Conservation (phyloP, 2,329 filamentous ascomycete genomes). For the Bipolaris bicolor region DNA sequence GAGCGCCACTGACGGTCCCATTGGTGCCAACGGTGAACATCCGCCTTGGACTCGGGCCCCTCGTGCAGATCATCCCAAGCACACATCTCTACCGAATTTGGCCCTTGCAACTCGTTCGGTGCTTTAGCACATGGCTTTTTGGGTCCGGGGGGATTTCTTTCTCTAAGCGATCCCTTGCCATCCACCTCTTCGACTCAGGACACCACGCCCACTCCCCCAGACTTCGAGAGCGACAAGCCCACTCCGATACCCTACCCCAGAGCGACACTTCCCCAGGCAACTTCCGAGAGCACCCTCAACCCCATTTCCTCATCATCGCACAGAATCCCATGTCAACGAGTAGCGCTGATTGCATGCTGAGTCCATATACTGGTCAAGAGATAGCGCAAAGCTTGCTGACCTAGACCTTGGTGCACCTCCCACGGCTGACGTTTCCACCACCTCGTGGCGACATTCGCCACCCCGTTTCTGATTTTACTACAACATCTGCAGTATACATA, state of each 20-base stretch:
- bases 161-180: conserved; percentile 5
- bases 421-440: conserved; percentile 5
- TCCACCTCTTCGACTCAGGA: conserved; percentile 2
- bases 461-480: conserved; percentile 13
- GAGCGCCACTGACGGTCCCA: conserved; percentile 5
- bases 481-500: neutral
- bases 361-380: neutral
- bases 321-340: conserved; percentile 7
- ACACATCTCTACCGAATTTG: conserved; percentile 7
- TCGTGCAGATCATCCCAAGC: conserved; percentile 11
- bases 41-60: neutral
- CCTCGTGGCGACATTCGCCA: conserved; percentile 6
- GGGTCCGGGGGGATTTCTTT: conserved; percentile 5
- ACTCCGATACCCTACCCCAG: conserved; percentile 9
- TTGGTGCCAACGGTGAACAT: conserved; percentile 6
- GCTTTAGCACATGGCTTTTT: conserved; percentile 3
- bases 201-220: conserved; percentile 1
- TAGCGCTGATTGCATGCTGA: conserved; percentile 12
- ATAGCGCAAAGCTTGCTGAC: conserved; percentile 7
- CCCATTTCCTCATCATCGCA: conserved; percentile 2
- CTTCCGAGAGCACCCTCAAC: conserved; percentile 12
- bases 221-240: conserved; percentile 9
- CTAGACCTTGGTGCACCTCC: conserved; percentile 6
- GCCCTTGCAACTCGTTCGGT: conserved; percentile 8
- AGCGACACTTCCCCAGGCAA: conserved; percentile 12